Base-by-base conservation (phyloP, 2,329 filamentous ascomycete species). In the Beauveria caledonica region DNA sequence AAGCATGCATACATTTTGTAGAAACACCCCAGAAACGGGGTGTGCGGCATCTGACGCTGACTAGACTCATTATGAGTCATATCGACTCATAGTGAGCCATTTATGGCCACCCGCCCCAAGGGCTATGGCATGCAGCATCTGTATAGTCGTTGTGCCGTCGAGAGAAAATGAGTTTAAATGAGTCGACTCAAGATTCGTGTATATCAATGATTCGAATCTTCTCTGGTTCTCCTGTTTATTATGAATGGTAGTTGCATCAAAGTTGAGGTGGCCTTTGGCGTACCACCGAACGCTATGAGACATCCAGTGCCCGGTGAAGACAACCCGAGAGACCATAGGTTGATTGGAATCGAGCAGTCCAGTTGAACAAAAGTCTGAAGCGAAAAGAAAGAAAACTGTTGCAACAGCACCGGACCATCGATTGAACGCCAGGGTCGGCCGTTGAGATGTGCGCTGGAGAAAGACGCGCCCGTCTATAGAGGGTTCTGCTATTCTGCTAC, bases 1-100 rank as follows among this genome's bases (percentile, higher is more conserved):
- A 25, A 48, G 42, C 54, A 23, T 19, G 54, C 27, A 19, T 36
- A 39, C 15, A 17, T 27, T 57, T 57, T 27, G 54, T 52, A 59
- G 40, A 39, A 59, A 15, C 48, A 59, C 57, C 57, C 57, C 39
- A 21, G n/a, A 5, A 6, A 36, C 11, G 25, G 49, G 48, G 57
- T 17, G 57, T 46, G 49, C 21, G 36, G 39, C 39, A 49, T 59
- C 48, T 39, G 27, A 39, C 49, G 49, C 27, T 5, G 19, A 44
- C 48, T 52, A 53, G 57, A 59, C 57, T 52, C 57, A 59, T 39
- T 59, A 52, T 53, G 57, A 59, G 48, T 52, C 57, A 46, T 45
- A 25, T 45, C 9, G 57, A 46, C 57, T 53, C 57, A 59, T 59
- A 23, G 13, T 59, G 57, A 59, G 57, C 57, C 48, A 59, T 59